phyloP scores from a whole-genome alignment of 2,329 filamentous ascomycete species.

The Sporothrix brasiliensis region DNA sequence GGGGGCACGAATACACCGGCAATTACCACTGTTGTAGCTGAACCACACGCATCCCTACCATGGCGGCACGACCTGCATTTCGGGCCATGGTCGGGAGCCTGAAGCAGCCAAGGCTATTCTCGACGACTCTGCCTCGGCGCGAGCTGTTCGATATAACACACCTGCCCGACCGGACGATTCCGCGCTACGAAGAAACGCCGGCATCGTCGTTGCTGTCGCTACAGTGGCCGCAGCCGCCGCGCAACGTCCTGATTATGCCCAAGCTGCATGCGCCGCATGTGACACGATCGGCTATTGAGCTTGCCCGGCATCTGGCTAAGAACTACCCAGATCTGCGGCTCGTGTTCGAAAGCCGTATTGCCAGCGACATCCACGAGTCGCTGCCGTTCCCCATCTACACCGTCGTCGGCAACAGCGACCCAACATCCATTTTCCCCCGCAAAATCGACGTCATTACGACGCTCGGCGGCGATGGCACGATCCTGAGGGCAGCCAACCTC shows the following conservation, averaged over 20 bases:
- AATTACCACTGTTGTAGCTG: neutral
- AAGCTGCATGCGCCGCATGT: conserved; percentile 61
- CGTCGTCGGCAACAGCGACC: conserved; percentile 48
- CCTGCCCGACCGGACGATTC: conserved; percentile 61
- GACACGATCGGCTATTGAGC: conserved; percentile 55
- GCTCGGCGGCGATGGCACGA: conserved; percentile 90
- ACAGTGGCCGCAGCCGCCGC: conserved; percentile 57
- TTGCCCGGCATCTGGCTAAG: conserved; percentile 71
- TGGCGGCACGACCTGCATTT: neutral
- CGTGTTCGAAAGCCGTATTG: conserved; percentile 78
- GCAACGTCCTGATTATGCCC: conserved; percentile 61
- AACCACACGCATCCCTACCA: neutral
- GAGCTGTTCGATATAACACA: conserved; percentile 55
- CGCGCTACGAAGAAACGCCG: conserved; percentile 64
- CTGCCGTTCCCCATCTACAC: conserved; percentile 76
- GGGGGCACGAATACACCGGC: too few relatives aligned
- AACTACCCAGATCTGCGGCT: conserved; percentile 82
- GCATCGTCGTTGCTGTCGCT: conserved; percentile 59
- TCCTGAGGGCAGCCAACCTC: conserved; percentile 80
- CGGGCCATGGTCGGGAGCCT: neutral
- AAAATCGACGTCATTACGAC: conserved; percentile 90
- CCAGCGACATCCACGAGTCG: conserved; percentile 68
- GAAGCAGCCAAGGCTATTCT: conserved; percentile 49
- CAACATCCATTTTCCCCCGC: conserved; percentile 61
- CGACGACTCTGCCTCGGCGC: conserved; percentile 49